Percentiles rank a stretch among this genome's conserved stretches.
Evolutionary conservation across 768 basidiomycete species (phyloP).

Genomic region (Lactarius quietus): DNA sequence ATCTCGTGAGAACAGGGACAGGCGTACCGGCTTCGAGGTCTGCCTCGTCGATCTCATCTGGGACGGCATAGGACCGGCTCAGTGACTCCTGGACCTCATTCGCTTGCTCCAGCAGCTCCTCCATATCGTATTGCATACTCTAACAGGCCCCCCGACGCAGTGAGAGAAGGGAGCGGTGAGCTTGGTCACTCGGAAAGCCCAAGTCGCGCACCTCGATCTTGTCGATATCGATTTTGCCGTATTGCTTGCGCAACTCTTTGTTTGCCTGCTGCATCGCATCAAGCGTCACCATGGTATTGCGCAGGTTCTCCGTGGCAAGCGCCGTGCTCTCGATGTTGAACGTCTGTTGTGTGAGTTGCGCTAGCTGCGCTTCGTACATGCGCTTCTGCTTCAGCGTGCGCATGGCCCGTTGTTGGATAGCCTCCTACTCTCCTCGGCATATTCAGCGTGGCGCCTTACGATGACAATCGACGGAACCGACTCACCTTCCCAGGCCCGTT

Average conservation of each 20-base stretch:
- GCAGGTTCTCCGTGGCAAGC: slow-evolving; percentile 94
- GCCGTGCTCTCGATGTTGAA: slow-evolving; percentile 99
- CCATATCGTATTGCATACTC: too few species aligned
- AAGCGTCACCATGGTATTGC: slow-evolving; percentile 98
- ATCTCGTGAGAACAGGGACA: too few species aligned
- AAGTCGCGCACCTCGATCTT: slow-evolving; percentile 63
- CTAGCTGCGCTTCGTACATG: slow-evolving; percentile 92
- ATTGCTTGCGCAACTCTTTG: slow-evolving; percentile 95
- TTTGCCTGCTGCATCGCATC: slow-evolving; percentile 97
- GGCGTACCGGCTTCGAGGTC: too few species aligned
- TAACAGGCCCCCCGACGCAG: too few species aligned
- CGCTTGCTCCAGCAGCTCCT: too few species aligned
- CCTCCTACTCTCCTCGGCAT: slow-evolving; percentile 48
- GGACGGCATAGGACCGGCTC: too few species aligned
- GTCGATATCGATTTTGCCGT: slow-evolving; percentile 95
- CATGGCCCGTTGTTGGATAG: slow-evolving; percentile 92
- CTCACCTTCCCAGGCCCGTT: slow-evolving; percentile 93
- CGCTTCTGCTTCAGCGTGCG: slow-evolving; percentile 91
- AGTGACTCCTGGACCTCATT: too few species aligned
- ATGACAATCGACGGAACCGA: neutral
- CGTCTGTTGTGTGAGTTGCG: slow-evolving; percentile 88
- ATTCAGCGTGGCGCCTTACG: neutral
- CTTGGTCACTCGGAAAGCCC: too few species aligned
- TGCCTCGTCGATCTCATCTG: too few species aligned
- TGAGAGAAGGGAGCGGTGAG: too few species aligned